Conservation (phyloP, 331 rosid genomes). For the Quercus lobata region DNA sequence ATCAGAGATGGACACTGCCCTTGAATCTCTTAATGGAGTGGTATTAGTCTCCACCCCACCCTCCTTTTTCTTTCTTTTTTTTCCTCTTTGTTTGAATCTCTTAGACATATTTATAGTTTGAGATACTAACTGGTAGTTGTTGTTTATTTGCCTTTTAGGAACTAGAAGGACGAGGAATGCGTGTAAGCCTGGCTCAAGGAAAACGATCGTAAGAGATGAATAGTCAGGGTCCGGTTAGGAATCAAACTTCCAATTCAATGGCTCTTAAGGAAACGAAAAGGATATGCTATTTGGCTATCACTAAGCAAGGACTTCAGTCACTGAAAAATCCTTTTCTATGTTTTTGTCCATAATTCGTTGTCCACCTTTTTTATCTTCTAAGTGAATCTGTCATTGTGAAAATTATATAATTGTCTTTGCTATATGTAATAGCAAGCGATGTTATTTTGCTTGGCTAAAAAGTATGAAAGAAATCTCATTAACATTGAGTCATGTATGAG, state of each 20-base stretch:
- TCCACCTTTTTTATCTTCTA: conserved; percentile 5
- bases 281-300: conserved; percentile 3
- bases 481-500: neutral
- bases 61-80: neutral
- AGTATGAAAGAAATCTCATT: neutral
- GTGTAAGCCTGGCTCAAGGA: conserved; percentile 91
- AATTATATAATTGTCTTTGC: conserved; percentile 17
- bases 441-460: too few relatives aligned
- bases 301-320: conserved; percentile 15
- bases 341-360: conserved; percentile 14
- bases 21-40: conserved; percentile 58
- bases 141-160: conserved; percentile 47
- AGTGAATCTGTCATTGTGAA: conserved; percentile 5
- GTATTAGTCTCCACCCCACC: conserved; percentile 29
- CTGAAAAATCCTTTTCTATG: conserved; percentile 26
- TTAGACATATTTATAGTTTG: neutral
- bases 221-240: neutral
- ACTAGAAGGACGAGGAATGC: conserved; percentile 75
- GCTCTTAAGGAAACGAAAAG: conserved; percentile 27
- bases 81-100: neutral
- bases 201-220: conserved; percentile 37
- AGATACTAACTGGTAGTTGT: conserved; percentile 7
- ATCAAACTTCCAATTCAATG: conserved; percentile 13
- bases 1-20: conserved; percentile 88
- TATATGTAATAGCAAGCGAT: neutral